Conservation (phyloP, 73 alveolate species). For the Diophrys sp. region DNA sequence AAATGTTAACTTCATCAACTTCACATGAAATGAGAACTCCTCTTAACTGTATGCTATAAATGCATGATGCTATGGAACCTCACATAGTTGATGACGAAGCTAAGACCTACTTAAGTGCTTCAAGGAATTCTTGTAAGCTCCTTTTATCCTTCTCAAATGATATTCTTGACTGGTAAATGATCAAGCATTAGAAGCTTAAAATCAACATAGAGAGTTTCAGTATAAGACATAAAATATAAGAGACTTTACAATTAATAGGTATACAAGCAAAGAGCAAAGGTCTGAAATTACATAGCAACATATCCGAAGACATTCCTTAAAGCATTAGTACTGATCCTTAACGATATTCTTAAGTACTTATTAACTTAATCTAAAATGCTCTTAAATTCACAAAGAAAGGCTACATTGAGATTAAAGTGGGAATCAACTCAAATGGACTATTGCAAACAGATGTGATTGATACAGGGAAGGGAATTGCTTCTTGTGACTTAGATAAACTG, state of each 20-base stretch:
- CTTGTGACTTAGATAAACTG: not conserved
- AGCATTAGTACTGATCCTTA: not conserved
- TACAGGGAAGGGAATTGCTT: not conserved
- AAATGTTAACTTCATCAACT: not conserved
- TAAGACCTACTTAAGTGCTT: not conserved
- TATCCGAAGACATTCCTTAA: not conserved
- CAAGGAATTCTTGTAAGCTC: not conserved
- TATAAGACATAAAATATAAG: too few species aligned
- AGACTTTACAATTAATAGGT: not conserved
- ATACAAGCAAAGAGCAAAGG: not conserved
- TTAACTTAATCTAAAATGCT: conserved; percentile 6
- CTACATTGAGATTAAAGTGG: conserved; percentile 1
- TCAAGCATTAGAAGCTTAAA: not conserved
- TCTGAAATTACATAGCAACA: too few species aligned
- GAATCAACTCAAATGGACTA: not conserved
- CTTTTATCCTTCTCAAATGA: not conserved
- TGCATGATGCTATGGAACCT: not conserved
- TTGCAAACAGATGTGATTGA: not conserved
- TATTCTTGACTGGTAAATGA: not conserved
- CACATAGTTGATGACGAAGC: not conserved
- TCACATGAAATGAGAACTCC: conserved; percentile 1
- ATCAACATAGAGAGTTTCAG: not conserved
- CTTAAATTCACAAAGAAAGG: conserved; percentile 11
- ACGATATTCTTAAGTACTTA: not conserved
- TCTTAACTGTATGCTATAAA: not conserved